Evolutionary conservation across 768 basidiomycete species (phyloP).

Genomic region (Dacryopinax spathularia): DNA sequence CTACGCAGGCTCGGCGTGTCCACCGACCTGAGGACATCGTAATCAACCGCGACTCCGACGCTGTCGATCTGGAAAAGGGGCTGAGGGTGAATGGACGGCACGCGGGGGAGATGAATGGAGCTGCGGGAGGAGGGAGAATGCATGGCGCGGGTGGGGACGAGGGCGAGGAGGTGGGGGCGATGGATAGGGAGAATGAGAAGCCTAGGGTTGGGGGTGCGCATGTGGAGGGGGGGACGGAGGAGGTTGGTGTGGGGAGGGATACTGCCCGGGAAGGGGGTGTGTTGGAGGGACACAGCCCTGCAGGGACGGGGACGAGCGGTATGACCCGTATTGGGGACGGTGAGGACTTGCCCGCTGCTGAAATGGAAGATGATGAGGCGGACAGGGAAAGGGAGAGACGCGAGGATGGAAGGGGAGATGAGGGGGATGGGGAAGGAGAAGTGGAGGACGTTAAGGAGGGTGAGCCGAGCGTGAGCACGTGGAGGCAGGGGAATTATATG

Average conservation of each 20-base stretch:
- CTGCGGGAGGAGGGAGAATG: slow-evolving; percentile 14
- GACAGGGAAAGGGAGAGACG: slow-evolving; percentile 14
- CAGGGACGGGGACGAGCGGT: slow-evolving; percentile 2
- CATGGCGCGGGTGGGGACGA: slow-evolving; percentile 12
- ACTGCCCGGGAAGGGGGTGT: not conserved
- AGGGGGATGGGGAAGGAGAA: slow-evolving; percentile 13
- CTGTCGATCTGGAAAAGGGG: slow-evolving; percentile 38
- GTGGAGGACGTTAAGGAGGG: slow-evolving; percentile 13
- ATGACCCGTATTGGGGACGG: slow-evolving; percentile 4
- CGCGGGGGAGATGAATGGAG: slow-evolving; percentile 20
- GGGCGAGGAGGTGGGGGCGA: slow-evolving; percentile 9
- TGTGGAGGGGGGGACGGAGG: not conserved
- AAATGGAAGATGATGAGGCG: slow-evolving; percentile 10
- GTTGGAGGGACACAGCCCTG: not conserved
- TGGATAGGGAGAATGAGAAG: slow-evolving; percentile 12
- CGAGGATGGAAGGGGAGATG: too few relatives aligned
- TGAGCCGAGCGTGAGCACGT: slow-evolving; percentile 8
- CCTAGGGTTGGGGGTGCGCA: not conserved
- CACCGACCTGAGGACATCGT: slow-evolving; percentile 61
- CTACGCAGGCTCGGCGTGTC: slow-evolving; percentile 58
- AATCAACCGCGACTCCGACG: slow-evolving; percentile 62
- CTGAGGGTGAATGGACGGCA: slow-evolving; percentile 21
- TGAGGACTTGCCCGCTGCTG: not conserved
- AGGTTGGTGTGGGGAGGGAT: not conserved
- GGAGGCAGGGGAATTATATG: slow-evolving; percentile 40